Percentiles rank a stretch among this genome's conserved stretches.
These are phyloP conservation scores for Coniochaeta sp. DNA, from an alignment of 2,329 filamentous ascomycete genomes.

Conservation along the genomic window DNA sequence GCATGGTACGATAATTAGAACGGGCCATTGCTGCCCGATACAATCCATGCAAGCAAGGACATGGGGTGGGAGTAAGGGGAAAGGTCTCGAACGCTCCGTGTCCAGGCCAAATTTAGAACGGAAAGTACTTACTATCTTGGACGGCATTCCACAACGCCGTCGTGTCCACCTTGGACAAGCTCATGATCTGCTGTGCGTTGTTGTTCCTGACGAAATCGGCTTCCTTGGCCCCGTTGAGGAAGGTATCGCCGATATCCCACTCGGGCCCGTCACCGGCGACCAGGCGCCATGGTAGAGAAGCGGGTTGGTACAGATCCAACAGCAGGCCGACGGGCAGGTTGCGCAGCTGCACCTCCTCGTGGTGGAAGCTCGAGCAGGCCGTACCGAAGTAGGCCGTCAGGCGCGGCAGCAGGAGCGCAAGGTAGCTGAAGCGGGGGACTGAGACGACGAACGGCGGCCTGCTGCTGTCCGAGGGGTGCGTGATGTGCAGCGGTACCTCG, in stretches of 20 bases:
- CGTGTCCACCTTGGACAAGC: conserved; percentile 75
- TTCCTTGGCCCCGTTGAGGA: conserved; percentile 58
- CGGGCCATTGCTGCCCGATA: not conserved
- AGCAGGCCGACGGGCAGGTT: conserved; percentile 47
- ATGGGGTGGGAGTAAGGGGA: not conserved
- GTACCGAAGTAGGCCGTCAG: conserved; percentile 43
- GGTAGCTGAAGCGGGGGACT: conserved; percentile 52
- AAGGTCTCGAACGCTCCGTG: not conserved
- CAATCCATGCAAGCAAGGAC: not conserved
- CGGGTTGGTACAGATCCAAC: conserved; percentile 48
- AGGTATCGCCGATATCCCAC: conserved; percentile 56
- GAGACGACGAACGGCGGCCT: conserved; percentile 39
- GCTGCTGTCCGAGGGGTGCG: conserved; percentile 36
- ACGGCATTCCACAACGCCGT: conserved; percentile 77
- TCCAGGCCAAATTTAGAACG: not conserved
- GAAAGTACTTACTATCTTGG: conserved; percentile 49
- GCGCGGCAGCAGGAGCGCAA: conserved; percentile 48
- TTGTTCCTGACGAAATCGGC: conserved; percentile 85
- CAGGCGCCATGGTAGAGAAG: conserved; percentile 43
- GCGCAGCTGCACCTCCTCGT: conserved; percentile 44
- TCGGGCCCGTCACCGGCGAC: conserved; percentile 45
- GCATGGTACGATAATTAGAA: not conserved
- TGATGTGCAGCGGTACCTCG: conserved; percentile 47
- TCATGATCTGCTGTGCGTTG: conserved; percentile 85
- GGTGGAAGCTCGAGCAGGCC: conserved; percentile 51